Evolutionary conservation across 768 basidiomycete genomes (phyloP), one percentile per base, ranked within the genome.

Genomic region (Amanita phalloides): DNA sequence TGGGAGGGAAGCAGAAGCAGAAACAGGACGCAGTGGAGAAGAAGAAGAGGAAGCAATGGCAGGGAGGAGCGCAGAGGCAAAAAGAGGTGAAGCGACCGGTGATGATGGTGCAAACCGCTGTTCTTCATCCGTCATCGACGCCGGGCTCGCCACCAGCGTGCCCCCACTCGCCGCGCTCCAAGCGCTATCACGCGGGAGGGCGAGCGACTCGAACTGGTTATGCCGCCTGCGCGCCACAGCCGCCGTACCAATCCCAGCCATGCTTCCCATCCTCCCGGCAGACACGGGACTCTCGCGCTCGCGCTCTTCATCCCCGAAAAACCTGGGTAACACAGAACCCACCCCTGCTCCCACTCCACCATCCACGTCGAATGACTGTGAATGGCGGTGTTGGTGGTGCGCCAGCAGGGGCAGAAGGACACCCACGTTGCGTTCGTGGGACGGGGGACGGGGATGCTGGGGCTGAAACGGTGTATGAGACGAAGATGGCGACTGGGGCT

Each of bases 341-440:
- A 10, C 32, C 9, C 32, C 32, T 1, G 30, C 30, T 2, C 30
- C 28, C 7, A 8, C 9, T 3, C 20, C 32, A 25, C 11, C 38
- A 32, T 51, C 49, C 30, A 41, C n/a, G 23, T 51, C 49, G 6
- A 44, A 21, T 21, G 39, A 51, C 10, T 33, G 49, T 4, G 49
- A 43, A 44, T 33, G 32, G 21, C 11, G 17, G 35, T 39, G 48
- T 1, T 50, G 38, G 3, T 11, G 41, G 10, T 32, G 30, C 3
- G 38, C 9, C 28, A 50, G 14, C 38, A 50, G 28, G 1, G 49
- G 49, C 10, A 44, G 4, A 6, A 26, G n/a, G 9, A 44, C 9
- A 9, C 49, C 43, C 4, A 9, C 11, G 23, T 44, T 51, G 38
- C 49, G 28, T 17, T 42, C 49, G 37, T 43, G 46, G 8, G 44